Conservation (phyloP, 176 grass and related monocot species). For the Aegilops sharonensis region DNA sequence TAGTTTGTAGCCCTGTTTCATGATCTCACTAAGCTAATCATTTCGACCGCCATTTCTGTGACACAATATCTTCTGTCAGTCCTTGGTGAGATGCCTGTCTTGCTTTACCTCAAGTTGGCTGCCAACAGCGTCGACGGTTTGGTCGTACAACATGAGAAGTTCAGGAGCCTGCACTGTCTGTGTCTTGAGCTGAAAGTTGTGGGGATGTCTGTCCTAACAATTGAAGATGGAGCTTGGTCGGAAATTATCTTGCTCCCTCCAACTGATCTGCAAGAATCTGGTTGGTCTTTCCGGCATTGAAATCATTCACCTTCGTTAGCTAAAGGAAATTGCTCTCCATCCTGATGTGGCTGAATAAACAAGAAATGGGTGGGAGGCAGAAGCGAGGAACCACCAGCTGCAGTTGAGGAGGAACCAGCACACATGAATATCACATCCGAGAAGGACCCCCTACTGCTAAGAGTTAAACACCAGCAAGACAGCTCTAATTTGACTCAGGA, state of each 20-base stretch:
- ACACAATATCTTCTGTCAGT: not conserved
- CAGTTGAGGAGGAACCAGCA: not conserved
- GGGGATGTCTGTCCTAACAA: not conserved
- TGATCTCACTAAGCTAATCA: no score
- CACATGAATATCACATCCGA: not conserved
- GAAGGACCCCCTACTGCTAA: no score
- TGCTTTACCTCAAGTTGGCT: constrained; percentile 3
- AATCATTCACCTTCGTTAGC: not conserved
- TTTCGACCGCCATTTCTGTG: not conserved
- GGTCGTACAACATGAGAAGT: not conserved
- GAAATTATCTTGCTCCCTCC: not conserved
- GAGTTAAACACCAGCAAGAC: not conserved
- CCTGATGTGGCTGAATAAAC: not conserved
- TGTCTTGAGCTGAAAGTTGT: not conserved
- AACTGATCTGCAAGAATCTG: not conserved
- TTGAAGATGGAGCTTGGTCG: not conserved
- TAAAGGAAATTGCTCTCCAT: constrained; percentile 3
- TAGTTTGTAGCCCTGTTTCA: no score
- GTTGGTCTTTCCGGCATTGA: not conserved
- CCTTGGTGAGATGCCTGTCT: not conserved
- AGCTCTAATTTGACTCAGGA: not conserved
- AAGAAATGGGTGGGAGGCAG: not conserved
- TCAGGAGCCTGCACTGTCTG: not conserved
- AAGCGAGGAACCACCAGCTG: not conserved
- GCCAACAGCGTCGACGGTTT: not conserved